phyloP scores from a whole-genome alignment of 768 basidiomycete genomes.

The Termitomyces sp. region DNA sequence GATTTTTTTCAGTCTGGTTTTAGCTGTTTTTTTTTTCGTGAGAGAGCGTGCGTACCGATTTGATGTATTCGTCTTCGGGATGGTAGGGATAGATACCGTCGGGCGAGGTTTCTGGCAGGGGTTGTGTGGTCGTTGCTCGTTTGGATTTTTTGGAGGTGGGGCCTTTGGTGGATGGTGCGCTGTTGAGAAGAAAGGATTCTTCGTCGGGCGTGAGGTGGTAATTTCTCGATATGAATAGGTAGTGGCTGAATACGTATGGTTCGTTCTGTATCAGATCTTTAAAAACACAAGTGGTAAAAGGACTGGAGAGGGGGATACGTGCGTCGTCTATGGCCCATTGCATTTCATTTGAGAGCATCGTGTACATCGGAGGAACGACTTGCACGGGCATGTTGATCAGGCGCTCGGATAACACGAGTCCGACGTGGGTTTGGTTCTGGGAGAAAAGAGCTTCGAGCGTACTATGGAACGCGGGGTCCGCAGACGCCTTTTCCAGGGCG shows the following conservation, averaged over 20 bases:
- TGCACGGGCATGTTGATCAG: conserved; percentile 96
- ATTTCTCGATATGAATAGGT: conserved; percentile 70
- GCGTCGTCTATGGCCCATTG: conserved; percentile 65
- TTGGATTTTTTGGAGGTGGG: conserved; percentile 35
- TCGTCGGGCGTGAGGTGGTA: conserved; percentile 74
- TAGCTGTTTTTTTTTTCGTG: no score
- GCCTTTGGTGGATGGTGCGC: conserved; percentile 23
- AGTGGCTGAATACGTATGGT: conserved; percentile 69
- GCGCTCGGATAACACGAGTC: conserved; percentile 82
- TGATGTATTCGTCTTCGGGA: conserved; percentile 77
- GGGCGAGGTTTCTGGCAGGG: conserved; percentile 20
- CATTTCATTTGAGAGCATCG: conserved; percentile 84
- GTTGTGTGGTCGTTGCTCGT: conserved; percentile 16
- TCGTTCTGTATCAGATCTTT: conserved; percentile 32
- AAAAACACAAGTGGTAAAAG: background rate
- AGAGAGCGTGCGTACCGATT: conserved; percentile 37
- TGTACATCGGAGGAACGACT: conserved; percentile 87
- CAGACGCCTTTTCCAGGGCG: conserved; percentile 49
- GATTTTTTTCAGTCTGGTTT: no score
- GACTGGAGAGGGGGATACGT: conserved; percentile 16
- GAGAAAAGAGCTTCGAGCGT: conserved; percentile 52
- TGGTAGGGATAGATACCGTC: conserved; percentile 71
- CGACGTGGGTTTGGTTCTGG: conserved; percentile 54
- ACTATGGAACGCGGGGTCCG: conserved; percentile 44
- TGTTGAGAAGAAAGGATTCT: conserved; percentile 47